These are phyloP conservation scores for Alternaria viburni DNA, from an alignment of 2,329 filamentous ascomycete genomes.

Conservation along the genomic window DNA sequence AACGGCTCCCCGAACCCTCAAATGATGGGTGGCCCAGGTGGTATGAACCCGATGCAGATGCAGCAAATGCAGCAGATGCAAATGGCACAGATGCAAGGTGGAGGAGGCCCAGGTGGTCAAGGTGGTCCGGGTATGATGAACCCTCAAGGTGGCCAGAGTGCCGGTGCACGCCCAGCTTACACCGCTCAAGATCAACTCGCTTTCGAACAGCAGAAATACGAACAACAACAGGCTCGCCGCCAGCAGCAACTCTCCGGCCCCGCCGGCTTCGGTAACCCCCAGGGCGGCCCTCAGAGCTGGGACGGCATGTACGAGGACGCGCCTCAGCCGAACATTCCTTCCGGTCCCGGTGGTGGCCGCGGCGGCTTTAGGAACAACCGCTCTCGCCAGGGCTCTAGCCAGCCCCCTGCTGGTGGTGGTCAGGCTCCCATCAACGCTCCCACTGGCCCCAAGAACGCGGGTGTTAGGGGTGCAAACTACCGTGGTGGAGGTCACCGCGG, in stretches of 20 bases:
- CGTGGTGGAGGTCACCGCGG: constrained; percentile 73
- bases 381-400: constrained; percentile 47
- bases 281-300: constrained; percentile 80
- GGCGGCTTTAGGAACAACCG: constrained; percentile 46
- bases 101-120: constrained; percentile 41
- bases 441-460: constrained; percentile 94
- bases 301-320: constrained; percentile 99
- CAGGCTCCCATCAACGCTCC: constrained; percentile 78
- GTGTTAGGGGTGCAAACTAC: constrained; percentile 89
- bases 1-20: constrained; percentile 44
- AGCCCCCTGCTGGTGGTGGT: constrained; percentile 48
- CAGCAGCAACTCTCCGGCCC: constrained; percentile 51
- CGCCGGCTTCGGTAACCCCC: constrained; percentile 54
- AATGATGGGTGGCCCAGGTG: constrained; percentile 54
- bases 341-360: constrained; percentile 54
- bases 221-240: constrained; percentile 69
- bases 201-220: constrained; percentile 81
- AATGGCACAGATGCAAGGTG: constrained; percentile 54
- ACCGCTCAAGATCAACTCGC: constrained; percentile 74
- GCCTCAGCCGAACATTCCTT: constrained; percentile 75
- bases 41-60: constrained; percentile 73
- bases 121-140: constrained; percentile 39
- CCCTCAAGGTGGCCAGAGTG: constrained; percentile 26
- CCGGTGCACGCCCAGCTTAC: constrained; percentile 58
- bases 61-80: constrained; percentile 73